Conservation (phyloP, 768 basidiomycete species). For the Sarcodon sp. region DNA sequence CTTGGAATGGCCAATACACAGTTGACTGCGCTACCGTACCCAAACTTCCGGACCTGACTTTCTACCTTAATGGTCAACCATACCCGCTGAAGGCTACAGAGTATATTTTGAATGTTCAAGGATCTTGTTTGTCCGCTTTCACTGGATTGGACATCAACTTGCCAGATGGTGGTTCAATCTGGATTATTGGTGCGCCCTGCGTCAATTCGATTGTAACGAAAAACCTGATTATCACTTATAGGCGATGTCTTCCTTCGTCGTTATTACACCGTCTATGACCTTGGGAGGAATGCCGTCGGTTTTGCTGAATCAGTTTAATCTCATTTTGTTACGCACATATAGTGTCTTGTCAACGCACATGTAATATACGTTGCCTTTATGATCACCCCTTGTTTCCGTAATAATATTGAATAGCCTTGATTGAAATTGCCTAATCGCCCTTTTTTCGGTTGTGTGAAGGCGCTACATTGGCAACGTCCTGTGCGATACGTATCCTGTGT, state of each 20-base stretch:
- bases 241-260: constrained; percentile 88
- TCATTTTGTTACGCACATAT: neutral
- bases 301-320: constrained; percentile 45
- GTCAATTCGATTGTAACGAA: neutral
- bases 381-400: constrained; percentile 1
- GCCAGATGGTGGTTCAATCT: constrained; percentile 57
- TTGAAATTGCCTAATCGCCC: neutral
- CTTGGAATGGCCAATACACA: constrained; percentile 94
- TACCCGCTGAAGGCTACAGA: constrained; percentile 76
- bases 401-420: neutral
- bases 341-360: neutral
- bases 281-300: constrained; percentile 67
- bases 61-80: constrained; percentile 71
- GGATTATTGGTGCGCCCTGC: constrained; percentile 66
- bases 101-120: constrained; percentile 84
- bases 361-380: constrained; percentile 2
- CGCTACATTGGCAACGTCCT: neutral
- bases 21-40: constrained; percentile 82
- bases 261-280: constrained; percentile 86
- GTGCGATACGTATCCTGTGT: constrained; percentile 1
- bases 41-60: constrained; percentile 70
- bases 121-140: constrained; percentile 91
- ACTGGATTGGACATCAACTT: constrained; percentile 83
- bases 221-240: constrained; percentile 13
- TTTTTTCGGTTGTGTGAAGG: neutral